Base-by-base conservation (phyloP, 2,329 filamentous ascomycete species). In the Rutstroemia sp. region DNA sequence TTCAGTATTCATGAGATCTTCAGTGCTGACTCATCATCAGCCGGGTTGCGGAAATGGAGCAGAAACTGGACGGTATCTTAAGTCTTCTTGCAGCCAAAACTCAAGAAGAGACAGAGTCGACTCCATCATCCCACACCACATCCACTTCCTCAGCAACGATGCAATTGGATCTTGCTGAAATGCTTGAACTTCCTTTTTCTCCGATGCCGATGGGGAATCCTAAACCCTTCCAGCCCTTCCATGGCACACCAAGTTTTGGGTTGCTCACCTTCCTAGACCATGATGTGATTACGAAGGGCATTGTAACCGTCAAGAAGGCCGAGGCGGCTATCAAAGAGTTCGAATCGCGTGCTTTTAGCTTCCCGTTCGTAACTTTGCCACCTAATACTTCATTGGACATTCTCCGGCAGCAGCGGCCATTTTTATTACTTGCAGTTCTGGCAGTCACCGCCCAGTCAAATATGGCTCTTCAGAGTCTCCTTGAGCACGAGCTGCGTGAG, bases 401-500 rank as follows among this genome's bases (percentile, higher is more conserved):
- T 69, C 4, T 68, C 78, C 6, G 67, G 65, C 0, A 69, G 68
- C 0, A 73, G 73, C 71, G 72, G 25, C 81, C 81, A 0, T 81
- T 83, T 61, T 68, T 83, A 17, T 65, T 83, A 38, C 66, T 83
- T 12, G 76, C 80, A 2, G 76, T 83, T 17, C 67, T 83, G 1
- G 75, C 79, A 2, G 73, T 76, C 1, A 77, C 78, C 37, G 75
- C 73, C 1, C 73, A 75, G 30, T 71, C 65, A 10, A 75, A 76
- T n/a, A 63, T 78, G 21, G 76, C 79, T 60, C 75, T 79, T 0
- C 77, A 82, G 55, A 74, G 68, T 14, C 69, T 79, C 2, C 81
- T 83, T 46, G 80, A 83, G 27, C 75, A 78, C 49, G 80, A 83
- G 67, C 79, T 83, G 51, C 72, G 79, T 30, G 81, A 81, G 63